Percentiles rank a stretch among this genome's conserved stretches.
phyloP scores from a whole-genome alignment of 768 basidiomycete species.

The Kwoniella sp. region DNA sequence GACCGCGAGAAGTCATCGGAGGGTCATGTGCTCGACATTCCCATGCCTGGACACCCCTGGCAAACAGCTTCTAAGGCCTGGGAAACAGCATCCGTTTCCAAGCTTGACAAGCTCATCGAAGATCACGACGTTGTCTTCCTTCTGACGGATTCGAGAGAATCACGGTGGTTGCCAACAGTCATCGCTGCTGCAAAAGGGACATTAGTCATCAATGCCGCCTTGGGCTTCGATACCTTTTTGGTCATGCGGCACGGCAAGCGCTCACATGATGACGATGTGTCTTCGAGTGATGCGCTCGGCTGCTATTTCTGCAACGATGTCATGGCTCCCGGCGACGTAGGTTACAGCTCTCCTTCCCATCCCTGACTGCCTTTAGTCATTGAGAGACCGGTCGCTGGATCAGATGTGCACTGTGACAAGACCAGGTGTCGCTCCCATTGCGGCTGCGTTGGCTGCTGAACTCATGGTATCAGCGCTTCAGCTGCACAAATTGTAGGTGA shows the following conservation, averaged over 20 bases:
- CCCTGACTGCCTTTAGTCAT: conserved; percentile 45
- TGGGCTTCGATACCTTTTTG: conserved; percentile 92
- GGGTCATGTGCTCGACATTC: conserved; percentile 73
- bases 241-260: conserved; percentile 98
- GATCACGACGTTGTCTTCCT: conserved; percentile 86
- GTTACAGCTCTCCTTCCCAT: conserved; percentile 24
- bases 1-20: no score
- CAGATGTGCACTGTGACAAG: conserved; percentile 99
- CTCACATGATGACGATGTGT: no score
- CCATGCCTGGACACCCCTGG: conserved; percentile 94
- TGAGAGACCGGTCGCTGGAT: conserved; percentile 87
- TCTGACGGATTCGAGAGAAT: conserved; percentile 97
- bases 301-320: conserved; percentile 99
- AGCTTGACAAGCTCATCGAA: conserved; percentile 72
- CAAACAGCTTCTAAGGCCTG: conserved; percentile 54
- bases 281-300: conserved; percentile 57
- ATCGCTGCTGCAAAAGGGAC: conserved; percentile 79
- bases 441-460: conserved; percentile 87
- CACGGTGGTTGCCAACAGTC: conserved; percentile 91
- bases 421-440: conserved; percentile 88
- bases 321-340: conserved; percentile 88
- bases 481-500: conserved; percentile 72
- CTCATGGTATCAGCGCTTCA: conserved; percentile 81
- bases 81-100: conserved; percentile 61
- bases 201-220: conserved; percentile 89